Base-by-base conservation (phyloP, 306 rosid species). In the Vigna nakashimae region DNA sequence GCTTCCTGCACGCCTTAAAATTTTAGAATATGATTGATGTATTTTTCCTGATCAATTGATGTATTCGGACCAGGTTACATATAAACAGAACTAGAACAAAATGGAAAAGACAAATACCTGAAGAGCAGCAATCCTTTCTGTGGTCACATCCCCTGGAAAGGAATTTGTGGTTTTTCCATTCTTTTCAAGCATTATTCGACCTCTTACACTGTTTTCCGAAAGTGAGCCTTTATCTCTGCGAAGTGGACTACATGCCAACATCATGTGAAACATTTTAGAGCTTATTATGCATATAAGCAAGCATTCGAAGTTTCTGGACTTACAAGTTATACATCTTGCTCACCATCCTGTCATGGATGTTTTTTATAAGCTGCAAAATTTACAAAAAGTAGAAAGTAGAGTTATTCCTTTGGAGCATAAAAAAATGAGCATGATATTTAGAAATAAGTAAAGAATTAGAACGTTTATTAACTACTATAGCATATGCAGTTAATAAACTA, bases 271-370 rank as follows among this genome's bases (percentile, higher is more conserved):
- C 71, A 67, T 59, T 71, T 62, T 48, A 71, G 65, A 16, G 17
- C 20, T 69, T 62, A 51, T 40, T 42, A 64, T 52, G 66, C 53
- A 32, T 62, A 51, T 45, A 77, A 73, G 77, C 34, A 43, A 22
- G 59, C 4, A 74, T 65, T 66, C 30, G 20, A 69, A 28, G 51
- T 52, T 58, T 51, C 76, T 65, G 76, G 66, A 84, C 98, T 89
- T 87, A 94, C 97, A 89, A 83, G 75, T 88, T 81, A 87, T 92
- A 88, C 88, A 85, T 77, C 81, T 84, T 89, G 87, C 81, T 88
- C 84, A 88, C 92, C 97, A 92, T 94, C 90, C 71, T 83, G 67
- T 89, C 89, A 77, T 86, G 89, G 58, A 92, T 89, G 76, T 89
- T 86, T 88, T 85, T 92, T 30, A 95, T 90, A 75, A 95, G 83